These are phyloP conservation scores for Ustilago hordei DNA, from an alignment of 1,284 basidiomycete species.

Conservation along the genomic window DNA sequence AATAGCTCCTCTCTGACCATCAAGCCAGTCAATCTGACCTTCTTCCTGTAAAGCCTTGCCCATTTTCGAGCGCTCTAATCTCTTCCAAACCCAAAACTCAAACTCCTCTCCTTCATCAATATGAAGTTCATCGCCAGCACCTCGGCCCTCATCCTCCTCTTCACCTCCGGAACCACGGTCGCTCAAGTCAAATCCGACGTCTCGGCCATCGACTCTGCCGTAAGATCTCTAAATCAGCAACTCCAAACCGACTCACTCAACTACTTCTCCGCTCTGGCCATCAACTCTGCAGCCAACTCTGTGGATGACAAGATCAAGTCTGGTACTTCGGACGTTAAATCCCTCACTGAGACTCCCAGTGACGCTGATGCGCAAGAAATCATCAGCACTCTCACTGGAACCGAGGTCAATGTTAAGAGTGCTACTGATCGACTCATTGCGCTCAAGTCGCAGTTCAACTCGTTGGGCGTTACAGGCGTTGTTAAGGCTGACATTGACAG, in stretches of 20 bases:
- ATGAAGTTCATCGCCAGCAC: constrained; percentile 25
- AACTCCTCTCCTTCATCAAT: constrained; percentile 8
- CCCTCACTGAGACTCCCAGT: constrained; percentile 17
- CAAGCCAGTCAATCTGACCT: too few species aligned
- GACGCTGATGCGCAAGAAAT: constrained; percentile 19
- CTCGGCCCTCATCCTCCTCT: constrained; percentile 17
- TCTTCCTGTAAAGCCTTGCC: background rate
- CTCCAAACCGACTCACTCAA: constrained; percentile 15
- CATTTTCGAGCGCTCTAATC: too few species aligned
- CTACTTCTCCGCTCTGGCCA: constrained; percentile 29
- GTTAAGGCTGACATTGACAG: constrained; percentile 11
- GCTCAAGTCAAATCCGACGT: constrained; percentile 26
- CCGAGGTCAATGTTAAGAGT: constrained; percentile 25
- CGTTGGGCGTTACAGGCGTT: constrained; percentile 9
- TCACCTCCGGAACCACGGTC: constrained; percentile 21
- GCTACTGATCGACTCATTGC: constrained; percentile 15
- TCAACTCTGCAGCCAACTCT: constrained; percentile 11
- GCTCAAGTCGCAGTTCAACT: constrained; percentile 26
- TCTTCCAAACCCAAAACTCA: background rate
- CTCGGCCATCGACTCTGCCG: constrained; percentile 19
- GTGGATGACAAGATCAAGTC: constrained; percentile 32
- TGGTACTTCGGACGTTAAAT: constrained; percentile 17
- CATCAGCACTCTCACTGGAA: constrained; percentile 21
- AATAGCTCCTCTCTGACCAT: background rate
- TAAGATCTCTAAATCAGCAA: constrained; percentile 23